Conservation (phyloP, 148 eudicot genomes). For the Talinum fruticosum region DNA sequence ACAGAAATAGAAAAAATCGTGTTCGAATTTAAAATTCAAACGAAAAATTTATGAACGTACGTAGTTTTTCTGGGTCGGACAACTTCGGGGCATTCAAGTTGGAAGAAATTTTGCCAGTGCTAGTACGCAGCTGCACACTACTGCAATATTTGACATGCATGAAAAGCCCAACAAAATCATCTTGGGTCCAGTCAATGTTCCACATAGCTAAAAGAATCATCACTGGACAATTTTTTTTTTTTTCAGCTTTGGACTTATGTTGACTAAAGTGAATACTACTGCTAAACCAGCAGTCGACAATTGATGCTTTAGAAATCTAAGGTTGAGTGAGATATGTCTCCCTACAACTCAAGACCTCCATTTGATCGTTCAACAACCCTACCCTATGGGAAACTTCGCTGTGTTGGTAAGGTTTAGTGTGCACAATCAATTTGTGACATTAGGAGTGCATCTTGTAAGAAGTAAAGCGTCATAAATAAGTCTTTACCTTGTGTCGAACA, state of each 20-base stretch:
- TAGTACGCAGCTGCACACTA: no score
- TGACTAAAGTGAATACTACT: background rate
- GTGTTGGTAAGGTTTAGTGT: background rate
- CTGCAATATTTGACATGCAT: background rate
- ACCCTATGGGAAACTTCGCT: background rate
- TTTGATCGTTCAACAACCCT: background rate
- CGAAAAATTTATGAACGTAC: no score
- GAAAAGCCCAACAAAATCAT: background rate
- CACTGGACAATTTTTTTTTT: background rate
- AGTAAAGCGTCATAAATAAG: background rate
- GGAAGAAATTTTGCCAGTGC: no score
- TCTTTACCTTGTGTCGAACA: background rate
- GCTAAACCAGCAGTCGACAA: background rate
- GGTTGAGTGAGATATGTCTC: background rate
- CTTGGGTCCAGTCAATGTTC: background rate
- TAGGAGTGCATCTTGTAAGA: background rate
- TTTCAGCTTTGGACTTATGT: background rate
- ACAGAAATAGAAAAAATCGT: no score
- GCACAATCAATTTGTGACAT: background rate
- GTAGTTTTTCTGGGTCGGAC: no score
- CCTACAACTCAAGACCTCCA: background rate
- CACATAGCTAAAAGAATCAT: background rate
- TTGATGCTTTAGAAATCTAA: background rate
- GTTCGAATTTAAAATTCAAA: no score
- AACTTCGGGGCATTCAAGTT: no score